Evolutionary conservation across 352 stramenopile genomes (phyloP).

Genomic region (Phytophthora hybrid): DNA sequence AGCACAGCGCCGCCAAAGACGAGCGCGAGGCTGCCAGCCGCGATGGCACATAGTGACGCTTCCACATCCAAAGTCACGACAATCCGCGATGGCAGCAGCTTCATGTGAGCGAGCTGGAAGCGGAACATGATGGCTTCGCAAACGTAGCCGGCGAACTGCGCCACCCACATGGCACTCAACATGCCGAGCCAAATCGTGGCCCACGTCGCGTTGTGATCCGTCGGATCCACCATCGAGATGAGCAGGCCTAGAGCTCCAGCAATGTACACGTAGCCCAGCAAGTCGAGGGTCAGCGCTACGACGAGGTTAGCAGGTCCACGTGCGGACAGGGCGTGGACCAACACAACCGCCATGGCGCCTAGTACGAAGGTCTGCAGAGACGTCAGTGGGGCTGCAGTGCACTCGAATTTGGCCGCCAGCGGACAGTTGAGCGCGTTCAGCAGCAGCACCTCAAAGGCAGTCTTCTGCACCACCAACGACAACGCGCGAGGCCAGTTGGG

Average conservation of each 20-base stretch:
- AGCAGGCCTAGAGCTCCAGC: constrained; percentile 45
- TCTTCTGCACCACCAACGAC: constrained; percentile 49
- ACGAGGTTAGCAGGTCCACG: constrained; percentile 47
- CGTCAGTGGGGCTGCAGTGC: constrained; percentile 32
- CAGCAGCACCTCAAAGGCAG: constrained; percentile 48
- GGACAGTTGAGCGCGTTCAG: constrained; percentile 57
- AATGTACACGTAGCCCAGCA: constrained; percentile 52
- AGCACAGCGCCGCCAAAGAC: constrained; percentile 45
- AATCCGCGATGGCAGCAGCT: constrained; percentile 52
- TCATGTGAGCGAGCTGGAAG: constrained; percentile 53
- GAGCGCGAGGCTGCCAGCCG: constrained; percentile 45
- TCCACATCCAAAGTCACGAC: constrained; percentile 61
- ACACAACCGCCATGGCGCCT: constrained; percentile 40
- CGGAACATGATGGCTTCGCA: constrained; percentile 68
- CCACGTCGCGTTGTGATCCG: constrained; percentile 38
- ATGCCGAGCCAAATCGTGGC: constrained; percentile 52
- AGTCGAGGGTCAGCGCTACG: constrained; percentile 43
- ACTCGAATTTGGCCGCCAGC: constrained; percentile 18
- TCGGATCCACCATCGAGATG: constrained; percentile 56
- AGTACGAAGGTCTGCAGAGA: constrained; percentile 49
- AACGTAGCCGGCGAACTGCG: constrained; percentile 52
- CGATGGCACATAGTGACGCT: constrained; percentile 49
- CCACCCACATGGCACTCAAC: constrained; percentile 54
- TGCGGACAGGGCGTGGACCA: constrained; percentile 39
- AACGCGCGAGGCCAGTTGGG: constrained; percentile 40